Percentiles rank a stretch among this genome's conserved stretches.
phyloP scores from a whole-genome alignment of 1,139 yeast species.

The Yamadazyma blattariae region DNA sequence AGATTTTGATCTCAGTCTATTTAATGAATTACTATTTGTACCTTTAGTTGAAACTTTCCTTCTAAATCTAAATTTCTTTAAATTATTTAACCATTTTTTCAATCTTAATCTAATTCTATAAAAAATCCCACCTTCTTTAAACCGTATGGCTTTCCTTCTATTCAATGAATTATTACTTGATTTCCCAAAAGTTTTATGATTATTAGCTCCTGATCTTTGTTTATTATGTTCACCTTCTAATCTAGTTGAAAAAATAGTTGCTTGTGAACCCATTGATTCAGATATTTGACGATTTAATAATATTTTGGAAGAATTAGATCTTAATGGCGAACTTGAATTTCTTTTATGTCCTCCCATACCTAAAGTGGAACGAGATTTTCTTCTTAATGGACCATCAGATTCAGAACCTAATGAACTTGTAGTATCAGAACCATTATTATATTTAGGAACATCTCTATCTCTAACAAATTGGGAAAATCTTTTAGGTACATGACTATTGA shows the following conservation, averaged over 20 bases:
- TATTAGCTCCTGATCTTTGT: slow-evolving; percentile 12
- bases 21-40: slow-evolving; percentile 15
- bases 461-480: slow-evolving; percentile 41
- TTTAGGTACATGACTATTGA: slow-evolving; percentile 40
- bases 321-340: slow-evolving; percentile 2
- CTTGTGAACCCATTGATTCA: slow-evolving; percentile 43
- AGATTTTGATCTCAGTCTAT: slow-evolving; percentile 7
- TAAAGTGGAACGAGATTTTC: slow-evolving; percentile 7
- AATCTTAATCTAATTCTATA: slow-evolving; percentile 30
- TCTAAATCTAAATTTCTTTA: slow-evolving; percentile 25
- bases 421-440: slow-evolving; percentile 26
- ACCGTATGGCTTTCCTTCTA: slow-evolving; percentile 34
- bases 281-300: slow-evolving; percentile 24
- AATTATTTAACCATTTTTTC: slow-evolving; percentile 20
- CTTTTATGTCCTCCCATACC: not conserved
- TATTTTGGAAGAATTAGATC: slow-evolving; percentile 2
- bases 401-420: slow-evolving; percentile 25
- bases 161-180: slow-evolving; percentile 18
- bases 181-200: slow-evolving; percentile 11
- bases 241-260: slow-evolving; percentile 46
- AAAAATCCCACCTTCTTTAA: slow-evolving; percentile 29
- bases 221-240: slow-evolving; percentile 14
- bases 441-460: slow-evolving; percentile 33
- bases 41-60: slow-evolving; percentile 27
- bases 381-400: slow-evolving; percentile 9